A percentile compares a stretch with the other conserved stretches of the same genome.
These are phyloP conservation scores for Tricharina praecox DNA, from an alignment of 495 filamentous ascomycete genomes.

Conservation along the genomic window DNA sequence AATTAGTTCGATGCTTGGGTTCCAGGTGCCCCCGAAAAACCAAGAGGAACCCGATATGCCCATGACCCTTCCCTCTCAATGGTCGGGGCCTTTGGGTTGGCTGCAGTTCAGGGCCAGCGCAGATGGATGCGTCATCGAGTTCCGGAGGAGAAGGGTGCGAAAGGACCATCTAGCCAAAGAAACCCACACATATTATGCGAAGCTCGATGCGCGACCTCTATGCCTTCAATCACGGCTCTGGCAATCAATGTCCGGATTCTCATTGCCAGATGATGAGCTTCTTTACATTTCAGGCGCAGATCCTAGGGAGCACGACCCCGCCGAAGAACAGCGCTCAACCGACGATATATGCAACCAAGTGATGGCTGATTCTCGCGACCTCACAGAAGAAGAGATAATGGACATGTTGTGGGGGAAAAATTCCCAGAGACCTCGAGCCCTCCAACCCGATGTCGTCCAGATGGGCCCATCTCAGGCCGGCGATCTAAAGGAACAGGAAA, in stretches of 20 bases:
- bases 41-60: constrained; percentile 5
- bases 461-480: constrained; percentile 4
- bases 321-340: background rate
- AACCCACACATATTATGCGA: constrained; percentile 4
- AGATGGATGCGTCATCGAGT: constrained; percentile 20
- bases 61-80: constrained; percentile 18
- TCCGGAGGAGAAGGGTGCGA: constrained; percentile 4
- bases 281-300: constrained; percentile 10
- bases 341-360: constrained; percentile 2
- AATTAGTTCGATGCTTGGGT: constrained; percentile 19
- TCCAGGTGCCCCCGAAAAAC: constrained; percentile 12
- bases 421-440: background rate
- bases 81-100: constrained; percentile 21
- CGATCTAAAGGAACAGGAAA: background rate
- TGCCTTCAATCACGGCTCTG: constrained; percentile 11
- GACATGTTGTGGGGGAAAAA: constrained; percentile 4
- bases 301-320: background rate
- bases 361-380: background rate
- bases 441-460: background rate
- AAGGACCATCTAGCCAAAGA: constrained; percentile 1
- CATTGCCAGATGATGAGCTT: background rate
- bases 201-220: background rate
- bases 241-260: constrained; percentile 11
- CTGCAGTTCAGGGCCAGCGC: constrained; percentile 18
- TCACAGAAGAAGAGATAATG: constrained; percentile 3